phyloP scores from a whole-genome alignment of 148 eudicot genomes.

The Vaccinium darrowii region DNA sequence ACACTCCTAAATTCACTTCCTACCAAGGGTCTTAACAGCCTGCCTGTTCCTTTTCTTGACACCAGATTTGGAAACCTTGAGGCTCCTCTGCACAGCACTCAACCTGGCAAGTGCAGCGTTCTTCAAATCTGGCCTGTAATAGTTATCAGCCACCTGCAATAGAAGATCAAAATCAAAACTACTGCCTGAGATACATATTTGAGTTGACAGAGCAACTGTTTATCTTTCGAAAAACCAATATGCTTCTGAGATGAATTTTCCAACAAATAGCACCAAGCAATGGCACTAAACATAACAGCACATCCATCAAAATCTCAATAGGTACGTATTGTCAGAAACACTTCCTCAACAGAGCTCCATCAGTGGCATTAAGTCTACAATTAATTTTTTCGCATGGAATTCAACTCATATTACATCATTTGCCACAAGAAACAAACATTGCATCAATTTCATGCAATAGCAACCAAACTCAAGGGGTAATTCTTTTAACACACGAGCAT shows the following conservation, averaged over 20 bases:
- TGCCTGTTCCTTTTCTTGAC: constrained; percentile 96
- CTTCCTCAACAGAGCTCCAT: not conserved
- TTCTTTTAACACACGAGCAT: not conserved
- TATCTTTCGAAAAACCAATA: not conserved
- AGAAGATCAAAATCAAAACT: not conserved
- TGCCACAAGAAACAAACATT: not conserved
- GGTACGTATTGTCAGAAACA: constrained; percentile 1
- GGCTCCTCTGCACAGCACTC: constrained; percentile 77
- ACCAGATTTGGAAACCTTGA: constrained; percentile 86
- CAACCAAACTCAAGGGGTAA: not conserved
- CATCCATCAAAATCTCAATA: not conserved
- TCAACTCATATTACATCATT: not conserved
- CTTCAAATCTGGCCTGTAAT: constrained; percentile 91
- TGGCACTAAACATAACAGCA: not conserved
- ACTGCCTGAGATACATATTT: not conserved
- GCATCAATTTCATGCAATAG: not conserved
- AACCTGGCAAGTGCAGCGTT: constrained; percentile 89
- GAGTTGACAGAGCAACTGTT: not conserved
- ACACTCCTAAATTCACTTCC: constrained; percentile 34
- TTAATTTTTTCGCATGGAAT: not conserved
- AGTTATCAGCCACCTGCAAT: constrained; percentile 68
- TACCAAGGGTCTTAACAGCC: constrained; percentile 48
- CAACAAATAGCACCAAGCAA: not conserved
- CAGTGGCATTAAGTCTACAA: not conserved
- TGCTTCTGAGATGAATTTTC: not conserved